A percentile compares a stretch with the other conserved stretches of the same genome.
phyloP scores from a whole-genome alignment of 2,329 filamentous ascomycete species.

The Trichocomaceae sp. region DNA sequence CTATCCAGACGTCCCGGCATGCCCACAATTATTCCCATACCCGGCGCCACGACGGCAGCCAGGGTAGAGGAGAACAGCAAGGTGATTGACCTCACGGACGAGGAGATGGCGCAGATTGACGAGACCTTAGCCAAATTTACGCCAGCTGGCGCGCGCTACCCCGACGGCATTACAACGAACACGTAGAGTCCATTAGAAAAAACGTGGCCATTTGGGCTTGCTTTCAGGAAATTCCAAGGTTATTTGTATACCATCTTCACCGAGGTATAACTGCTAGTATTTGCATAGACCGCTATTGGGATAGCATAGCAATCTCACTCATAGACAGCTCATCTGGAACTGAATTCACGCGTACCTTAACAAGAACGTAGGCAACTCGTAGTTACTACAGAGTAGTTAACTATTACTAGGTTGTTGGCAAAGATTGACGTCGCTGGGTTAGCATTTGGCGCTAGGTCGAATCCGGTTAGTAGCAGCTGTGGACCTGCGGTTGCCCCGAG shows the following conservation, averaged over 20 bases:
- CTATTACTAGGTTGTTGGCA: too few species aligned
- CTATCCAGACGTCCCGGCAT: conserved; percentile 24
- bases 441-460: not conserved
- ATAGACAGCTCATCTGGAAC: not conserved
- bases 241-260: not conserved
- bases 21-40: conserved; percentile 40
- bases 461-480: not conserved
- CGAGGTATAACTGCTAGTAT: not conserved
- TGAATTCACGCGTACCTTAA: too few species aligned
- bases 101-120: conserved; percentile 27
- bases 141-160: conserved; percentile 11
- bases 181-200: not conserved
- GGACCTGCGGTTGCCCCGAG: conserved; percentile 10
- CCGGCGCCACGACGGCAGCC: conserved; percentile 33
- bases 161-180: not conserved
- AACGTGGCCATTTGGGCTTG: too few species aligned
- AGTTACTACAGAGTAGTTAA: too few species aligned
- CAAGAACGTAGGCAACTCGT: too few species aligned
- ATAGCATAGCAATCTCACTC: not conserved
- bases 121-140: conserved; percentile 12
- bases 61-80: conserved; percentile 37
- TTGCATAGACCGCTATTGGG: not conserved
- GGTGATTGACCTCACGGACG: conserved; percentile 38
- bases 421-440: not conserved
- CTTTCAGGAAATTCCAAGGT: not conserved